phyloP scores from a whole-genome alignment of 306 rosid genomes.

The Fragaria nilgerrensis region DNA sequence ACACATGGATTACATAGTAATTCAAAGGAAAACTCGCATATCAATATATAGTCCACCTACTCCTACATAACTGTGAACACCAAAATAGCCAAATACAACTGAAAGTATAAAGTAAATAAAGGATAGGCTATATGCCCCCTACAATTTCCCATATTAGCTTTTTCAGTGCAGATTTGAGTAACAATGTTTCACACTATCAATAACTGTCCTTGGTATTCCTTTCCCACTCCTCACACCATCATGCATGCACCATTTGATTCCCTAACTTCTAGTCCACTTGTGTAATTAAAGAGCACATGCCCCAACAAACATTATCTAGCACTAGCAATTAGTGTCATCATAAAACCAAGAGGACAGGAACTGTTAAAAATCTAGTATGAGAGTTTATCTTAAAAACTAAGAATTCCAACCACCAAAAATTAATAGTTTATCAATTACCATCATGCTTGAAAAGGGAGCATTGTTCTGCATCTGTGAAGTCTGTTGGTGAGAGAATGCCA shows the following conservation, averaged over 20 bases:
- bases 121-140: constrained; percentile 8
- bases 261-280: background rate
- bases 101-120: background rate
- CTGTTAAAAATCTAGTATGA: background rate
- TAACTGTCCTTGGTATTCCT: background rate
- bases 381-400: background rate
- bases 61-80: background rate
- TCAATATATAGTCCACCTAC: background rate
- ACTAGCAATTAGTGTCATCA: background rate
- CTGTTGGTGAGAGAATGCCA: constrained; percentile 65
- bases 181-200: background rate
- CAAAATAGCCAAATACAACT: background rate
- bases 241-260: background rate
- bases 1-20: background rate
- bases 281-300: background rate
- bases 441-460: constrained; percentile 70
- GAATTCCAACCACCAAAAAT: background rate
- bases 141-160: background rate
- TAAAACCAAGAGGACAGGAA: background rate
- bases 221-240: background rate
- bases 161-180: background rate
- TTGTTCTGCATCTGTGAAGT: constrained; percentile 81
- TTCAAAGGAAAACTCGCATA: background rate
- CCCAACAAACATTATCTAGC: background rate
- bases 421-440: constrained; percentile 50